Evolutionary conservation across 1,139 yeast species (phyloP), one percentile per base, ranked within the genome.

Genomic region (Pneumocystis wakefieldiae): DNA sequence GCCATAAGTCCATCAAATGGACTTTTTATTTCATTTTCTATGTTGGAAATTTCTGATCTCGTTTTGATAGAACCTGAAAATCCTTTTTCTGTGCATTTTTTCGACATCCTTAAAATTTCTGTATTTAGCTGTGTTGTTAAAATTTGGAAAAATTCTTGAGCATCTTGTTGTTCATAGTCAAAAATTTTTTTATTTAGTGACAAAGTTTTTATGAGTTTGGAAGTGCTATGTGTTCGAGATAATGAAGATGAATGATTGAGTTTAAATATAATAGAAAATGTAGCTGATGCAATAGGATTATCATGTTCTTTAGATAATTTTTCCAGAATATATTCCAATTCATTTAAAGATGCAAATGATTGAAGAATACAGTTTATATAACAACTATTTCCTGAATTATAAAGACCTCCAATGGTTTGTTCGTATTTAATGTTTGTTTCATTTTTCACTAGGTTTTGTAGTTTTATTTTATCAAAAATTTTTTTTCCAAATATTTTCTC

Each of bases 1-100:
- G 55, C 55, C 55, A 48, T 48, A 48, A 48, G 55, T 24, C 55
- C 55, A 48, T 48, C n/a, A 24, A 48, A 48, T 48, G 55, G 55
- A 24, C 55, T 48, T 48, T 48, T 48, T 48, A 48, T 48, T 24
- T 48, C 32, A 48, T 48, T 48, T 24, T 24, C 28, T 19, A 48
- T 48, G 28, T 48, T 24, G 32, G 14, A 48, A 48, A 12, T 48
- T 24, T 24, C 55, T 48, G 55, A 24, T 48, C 55, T 48, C 12
- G 55, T 48, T 48, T 48, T 48, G 19, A 48, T 48, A 6, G 55
- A 48, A 24, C 17, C 55, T 48, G 55, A 48, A 48, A 48, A 48
- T 24, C 55, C 55, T 48, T 48, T 48, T 48, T 48, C 55, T 48
- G 32, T 48, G 32, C 28, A 19, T 48, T 19, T 48, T 48, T 48